Evolutionary conservation across 2,329 filamentous ascomycete species (phyloP), one percentile per base, ranked within the genome.

Genomic region (Xylariaceae sp.): DNA sequence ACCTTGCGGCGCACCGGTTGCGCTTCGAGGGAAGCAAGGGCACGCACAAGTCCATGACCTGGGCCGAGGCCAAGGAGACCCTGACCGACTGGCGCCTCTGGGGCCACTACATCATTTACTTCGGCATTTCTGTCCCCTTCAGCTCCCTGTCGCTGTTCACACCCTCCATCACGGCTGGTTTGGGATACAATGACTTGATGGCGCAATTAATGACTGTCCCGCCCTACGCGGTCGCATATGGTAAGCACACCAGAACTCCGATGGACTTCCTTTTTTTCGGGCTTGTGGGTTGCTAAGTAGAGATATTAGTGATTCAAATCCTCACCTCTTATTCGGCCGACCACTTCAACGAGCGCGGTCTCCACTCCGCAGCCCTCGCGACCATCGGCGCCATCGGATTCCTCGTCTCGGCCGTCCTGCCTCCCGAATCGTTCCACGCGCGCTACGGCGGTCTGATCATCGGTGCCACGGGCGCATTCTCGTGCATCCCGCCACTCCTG

Each of bases 391-490:
- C 77, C 3, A 62, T 75, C 39, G 78, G 78, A 3, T 80, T 89
- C 69, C 77, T 88, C 30, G 79, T 80, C 0, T 88, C 86, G 0
- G 87, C 85, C 1, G 74, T 83, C 1, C 77, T 89, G 1, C 85
- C 88, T 0, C 72, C 84, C 0, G 76, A 83, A 51, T 77, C 82
- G 2, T 89, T 87, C 67, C 66, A 76, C 4, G 67, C 72, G 8
- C 83, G 88, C n/a, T 90, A 90, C 68, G 86, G 84, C 39, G 88
- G 85, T 62, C 79, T 90, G 7, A 87, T 89, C 37, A 76, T 90
- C 49, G 87, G 85, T 0, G 78, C 84, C 1, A 80, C 82, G 1
- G 87, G 88, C 0, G 78, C 86, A 0, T 90, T 90, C 62, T 80
- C 85, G 0, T 87, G 84, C 65, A 87, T 89, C 51, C 87, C 88